Percentiles rank a stretch among this genome's conserved stretches.
Conservation (phyloP, 441 rosid species). For the Croton setiger region DNA sequence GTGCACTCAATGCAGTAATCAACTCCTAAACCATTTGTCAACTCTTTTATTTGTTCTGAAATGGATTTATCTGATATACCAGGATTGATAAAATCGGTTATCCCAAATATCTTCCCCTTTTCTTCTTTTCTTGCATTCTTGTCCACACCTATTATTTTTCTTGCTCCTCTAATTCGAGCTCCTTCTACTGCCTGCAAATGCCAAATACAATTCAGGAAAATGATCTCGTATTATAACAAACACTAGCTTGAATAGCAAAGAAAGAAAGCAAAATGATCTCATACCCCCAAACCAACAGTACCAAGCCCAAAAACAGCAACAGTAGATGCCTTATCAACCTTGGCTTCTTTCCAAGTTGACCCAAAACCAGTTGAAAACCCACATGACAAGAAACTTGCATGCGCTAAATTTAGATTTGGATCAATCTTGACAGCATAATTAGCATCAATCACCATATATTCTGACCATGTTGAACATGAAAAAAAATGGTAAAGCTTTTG, state of each 20-base stretch:
- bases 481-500: conserved; percentile 31
- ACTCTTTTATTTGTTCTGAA: conserved; percentile 32
- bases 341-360: conserved; percentile 55
- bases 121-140: conserved; percentile 33
- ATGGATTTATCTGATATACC: conserved; percentile 23
- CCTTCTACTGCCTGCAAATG: conserved; percentile 37
- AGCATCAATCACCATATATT: conserved; percentile 34
- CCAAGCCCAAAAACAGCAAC: conserved; percentile 68
- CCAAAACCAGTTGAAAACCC: conserved; percentile 57
- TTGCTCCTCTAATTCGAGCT: conserved; percentile 36
- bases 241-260: too few relatives aligned
- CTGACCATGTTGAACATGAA: conserved; percentile 45
- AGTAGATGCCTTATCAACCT: conserved; percentile 42
- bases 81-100: conserved; percentile 49
- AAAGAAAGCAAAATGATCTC: not conserved
- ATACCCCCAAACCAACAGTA: conserved; percentile 61
- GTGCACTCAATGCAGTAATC: conserved; percentile 47
- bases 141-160: conserved; percentile 43
- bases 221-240: too few relatives aligned
- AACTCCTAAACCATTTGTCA: conserved; percentile 39
- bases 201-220: too few relatives aligned
- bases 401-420: conserved; percentile 13
- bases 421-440: conserved; percentile 33
- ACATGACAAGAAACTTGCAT: conserved; percentile 45
- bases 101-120: conserved; percentile 42